phyloP scores from a whole-genome alignment of 768 basidiomycete genomes.

The Nevesoporus exiguus region DNA sequence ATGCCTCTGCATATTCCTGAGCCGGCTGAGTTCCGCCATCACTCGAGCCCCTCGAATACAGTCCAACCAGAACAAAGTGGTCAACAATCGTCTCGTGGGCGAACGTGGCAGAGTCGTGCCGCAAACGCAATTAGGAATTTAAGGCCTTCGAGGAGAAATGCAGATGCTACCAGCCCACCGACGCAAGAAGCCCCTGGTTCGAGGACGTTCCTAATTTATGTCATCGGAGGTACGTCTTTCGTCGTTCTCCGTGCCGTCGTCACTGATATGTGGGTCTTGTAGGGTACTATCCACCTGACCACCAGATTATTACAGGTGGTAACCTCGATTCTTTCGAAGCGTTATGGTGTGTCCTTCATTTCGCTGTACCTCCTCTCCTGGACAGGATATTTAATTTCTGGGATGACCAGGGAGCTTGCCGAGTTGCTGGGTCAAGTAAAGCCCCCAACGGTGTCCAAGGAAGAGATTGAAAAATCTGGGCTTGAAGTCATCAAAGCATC shows the following conservation, averaged over 20 bases:
- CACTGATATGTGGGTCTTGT: conserved; percentile 6
- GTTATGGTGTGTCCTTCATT: conserved; percentile 50
- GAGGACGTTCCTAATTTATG: conserved; percentile 85
- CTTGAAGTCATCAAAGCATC: conserved; percentile 67
- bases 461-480: conserved; percentile 83
- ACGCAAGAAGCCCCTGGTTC: conserved; percentile 22
- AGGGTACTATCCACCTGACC: conserved; percentile 93
- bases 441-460: conserved; percentile 75
- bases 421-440: conserved; percentile 81
- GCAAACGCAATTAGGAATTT: conserved; percentile 59
- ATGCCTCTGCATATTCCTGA: conserved; percentile 28
- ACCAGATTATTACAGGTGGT: conserved; percentile 82
- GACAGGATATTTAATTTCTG: not conserved
- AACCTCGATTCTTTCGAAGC: conserved; percentile 79
- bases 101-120: conserved; percentile 59
- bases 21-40: conserved; percentile 20
- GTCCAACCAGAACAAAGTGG: conserved; percentile 14
- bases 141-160: conserved; percentile 35
- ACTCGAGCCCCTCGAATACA: conserved; percentile 9
- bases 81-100: conserved; percentile 30
- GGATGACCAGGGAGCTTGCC: conserved; percentile 61
- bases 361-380: not conserved
- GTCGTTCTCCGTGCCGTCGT: not conserved
- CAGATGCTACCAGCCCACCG: conserved; percentile 20
- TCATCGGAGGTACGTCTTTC: conserved; percentile 64